Evolutionary conservation across 371 early-diverging fungal genomes (phyloP).

Genomic region (Mucor saturninus): DNA sequence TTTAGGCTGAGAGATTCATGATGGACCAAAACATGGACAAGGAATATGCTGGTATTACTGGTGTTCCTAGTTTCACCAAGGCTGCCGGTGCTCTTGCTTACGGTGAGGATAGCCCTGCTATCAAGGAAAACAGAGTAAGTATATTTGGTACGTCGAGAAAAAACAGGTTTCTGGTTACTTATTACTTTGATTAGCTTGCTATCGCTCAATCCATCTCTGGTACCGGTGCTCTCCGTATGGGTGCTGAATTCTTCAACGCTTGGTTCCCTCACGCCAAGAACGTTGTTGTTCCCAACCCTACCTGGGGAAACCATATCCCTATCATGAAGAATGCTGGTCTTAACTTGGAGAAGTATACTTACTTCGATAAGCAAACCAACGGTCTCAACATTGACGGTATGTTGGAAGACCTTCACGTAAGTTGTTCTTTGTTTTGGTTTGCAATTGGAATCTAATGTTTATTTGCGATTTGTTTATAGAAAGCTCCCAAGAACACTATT

Average conservation of each 20-base stretch:
- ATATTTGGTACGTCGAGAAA: slow-evolving; percentile 7
- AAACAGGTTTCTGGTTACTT: background rate
- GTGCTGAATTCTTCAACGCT: slow-evolving; percentile 86
- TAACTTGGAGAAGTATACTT: slow-evolving; percentile 86
- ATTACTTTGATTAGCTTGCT: slow-evolving; percentile 60
- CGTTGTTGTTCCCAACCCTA: slow-evolving; percentile 93
- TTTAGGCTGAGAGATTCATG: slow-evolving; percentile 83
- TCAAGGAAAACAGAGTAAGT: slow-evolving; percentile 76
- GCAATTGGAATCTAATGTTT: background rate
- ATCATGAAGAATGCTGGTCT: slow-evolving; percentile 94
- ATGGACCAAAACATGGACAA: slow-evolving; percentile 78
- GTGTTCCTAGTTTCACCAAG: slow-evolving; percentile 83
- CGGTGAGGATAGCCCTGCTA: slow-evolving; percentile 75
- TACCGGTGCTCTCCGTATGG: slow-evolving; percentile 96
- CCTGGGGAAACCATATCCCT: slow-evolving; percentile 98
- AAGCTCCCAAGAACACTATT: slow-evolving; percentile 86
- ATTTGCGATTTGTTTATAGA: slow-evolving; percentile 40
- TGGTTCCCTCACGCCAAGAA: slow-evolving; percentile 88
- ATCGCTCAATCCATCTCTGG: slow-evolving; percentile 96
- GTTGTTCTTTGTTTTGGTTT: slow-evolving; percentile 5
- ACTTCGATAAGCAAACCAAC: slow-evolving; percentile 93
- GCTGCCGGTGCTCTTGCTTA: slow-evolving; percentile 89
- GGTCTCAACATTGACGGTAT: slow-evolving; percentile 94
- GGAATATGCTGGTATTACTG: slow-evolving; percentile 97
- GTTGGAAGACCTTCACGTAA: slow-evolving; percentile 73